Base-by-base conservation (phyloP, 306 rosid species). In the Oemleria cerasiformis region DNA sequence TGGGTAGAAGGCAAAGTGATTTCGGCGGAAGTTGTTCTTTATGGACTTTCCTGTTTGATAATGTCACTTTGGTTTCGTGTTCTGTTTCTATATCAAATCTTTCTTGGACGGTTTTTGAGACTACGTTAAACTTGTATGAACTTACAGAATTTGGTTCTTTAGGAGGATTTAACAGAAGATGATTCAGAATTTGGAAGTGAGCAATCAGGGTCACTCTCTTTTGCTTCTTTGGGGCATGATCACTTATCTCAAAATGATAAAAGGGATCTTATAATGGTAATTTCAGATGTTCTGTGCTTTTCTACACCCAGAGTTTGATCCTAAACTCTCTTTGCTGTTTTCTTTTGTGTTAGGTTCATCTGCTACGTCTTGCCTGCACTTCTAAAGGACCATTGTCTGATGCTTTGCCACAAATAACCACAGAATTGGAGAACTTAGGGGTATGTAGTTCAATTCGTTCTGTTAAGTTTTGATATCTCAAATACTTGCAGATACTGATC, bases 221-320 rank as follows among this genome's bases (percentile, higher is more conserved):
- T 81, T 73, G 71, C 83, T 53, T 84, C 85, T 65, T 67, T 84
- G 73, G 74, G 73, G 76, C 77, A 71, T 75, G 84, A 75, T 57
- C 92, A 81, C 70, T 81, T 71, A 67, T 82, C 90, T 78, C 90
- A 85, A 78, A 83, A 73, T 43, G 73, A 77, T 75, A 83, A 85
- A 76, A 86, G 70, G 86, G 98, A 91, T 77, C 77, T 91, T 77
- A 68, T 93, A 56, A 77, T 93, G 96, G 98, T 93, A 83, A 48
- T 71, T 48, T 73, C 57, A 23, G 75, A 13, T 60, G 17, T 55
- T 20, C 71, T 67, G 72, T 53, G 56, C 59, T 20, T 72, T 47
- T 50, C 65, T 70, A 23, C 70, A 34, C 48, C 2, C 54, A 68
- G 55, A 67, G 49, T 69, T 25, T 25, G 67, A 44, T 73, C 71